Evolutionary conservation across 2,329 filamentous ascomycete species (phyloP).

Genomic region (Dryadomyces sulphureus): DNA sequence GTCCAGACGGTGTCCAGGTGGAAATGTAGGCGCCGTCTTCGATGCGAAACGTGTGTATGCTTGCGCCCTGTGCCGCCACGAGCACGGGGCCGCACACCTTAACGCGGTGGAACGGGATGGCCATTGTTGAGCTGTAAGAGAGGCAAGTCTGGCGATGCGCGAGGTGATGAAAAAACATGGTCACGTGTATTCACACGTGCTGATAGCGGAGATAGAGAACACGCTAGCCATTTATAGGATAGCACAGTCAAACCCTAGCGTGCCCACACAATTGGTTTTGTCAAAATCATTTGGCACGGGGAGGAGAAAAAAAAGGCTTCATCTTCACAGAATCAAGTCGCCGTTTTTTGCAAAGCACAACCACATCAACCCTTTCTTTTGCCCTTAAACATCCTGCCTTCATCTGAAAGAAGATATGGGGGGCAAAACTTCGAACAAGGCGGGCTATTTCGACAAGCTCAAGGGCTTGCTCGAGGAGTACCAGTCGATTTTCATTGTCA

Average conservation of each 20-base stretch:
- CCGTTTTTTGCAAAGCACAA: slow-evolving; percentile 1
- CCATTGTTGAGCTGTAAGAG: slow-evolving; percentile 1
- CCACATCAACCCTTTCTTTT: slow-evolving; percentile 18
- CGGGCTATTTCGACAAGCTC: slow-evolving; percentile 98
- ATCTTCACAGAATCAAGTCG: slow-evolving; percentile 4
- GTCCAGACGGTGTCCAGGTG: slow-evolving; percentile 40
- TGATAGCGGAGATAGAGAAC: background rate
- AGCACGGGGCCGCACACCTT: slow-evolving; percentile 40
- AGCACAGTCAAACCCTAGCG: background rate
- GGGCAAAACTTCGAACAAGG: slow-evolving; percentile 86
- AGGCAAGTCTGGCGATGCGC: background rate
- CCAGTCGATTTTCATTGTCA: slow-evolving; percentile 94
- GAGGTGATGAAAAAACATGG: background rate
- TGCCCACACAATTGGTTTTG: background rate
- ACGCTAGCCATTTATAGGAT: background rate
- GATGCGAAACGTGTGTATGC: slow-evolving; percentile 52
- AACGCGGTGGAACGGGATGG: slow-evolving; percentile 50
- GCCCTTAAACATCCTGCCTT: slow-evolving; percentile 99
- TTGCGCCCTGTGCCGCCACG: slow-evolving; percentile 59
- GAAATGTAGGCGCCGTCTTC: slow-evolving; percentile 42
- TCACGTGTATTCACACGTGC: background rate
- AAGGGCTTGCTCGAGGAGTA: slow-evolving; percentile 93
- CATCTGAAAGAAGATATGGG: slow-evolving; percentile 93
- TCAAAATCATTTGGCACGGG: background rate
- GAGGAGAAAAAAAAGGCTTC: slow-evolving; percentile 1